A percentile compares a stretch with the other conserved stretches of the same genome.
Evolutionary conservation across 2,329 filamentous ascomycete genomes (phyloP).

Genomic region (Exophiala oligosperma): DNA sequence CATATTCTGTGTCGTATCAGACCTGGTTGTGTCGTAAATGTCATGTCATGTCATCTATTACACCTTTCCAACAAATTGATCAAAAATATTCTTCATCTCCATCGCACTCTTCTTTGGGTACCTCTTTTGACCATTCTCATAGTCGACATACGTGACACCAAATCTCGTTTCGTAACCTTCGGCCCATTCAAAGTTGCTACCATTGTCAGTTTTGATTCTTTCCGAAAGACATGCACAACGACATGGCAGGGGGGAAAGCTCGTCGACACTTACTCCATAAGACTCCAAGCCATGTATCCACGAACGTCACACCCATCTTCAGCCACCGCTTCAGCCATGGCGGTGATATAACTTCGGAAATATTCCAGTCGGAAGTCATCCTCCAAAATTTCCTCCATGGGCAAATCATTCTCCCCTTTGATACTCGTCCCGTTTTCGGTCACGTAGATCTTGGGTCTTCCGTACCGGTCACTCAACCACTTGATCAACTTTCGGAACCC

Average conservation of each 20-base stretch:
- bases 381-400: constrained; percentile 64
- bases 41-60: constrained; percentile 21
- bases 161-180: constrained; percentile 87
- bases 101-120: constrained; percentile 82
- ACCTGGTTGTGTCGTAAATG: too few relatives aligned
- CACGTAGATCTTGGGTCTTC: constrained; percentile 75
- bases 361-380: constrained; percentile 82
- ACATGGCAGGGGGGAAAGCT: too few relatives aligned
- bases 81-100: constrained; percentile 70
- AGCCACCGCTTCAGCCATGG: constrained; percentile 70
- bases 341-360: constrained; percentile 73
- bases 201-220: neutral
- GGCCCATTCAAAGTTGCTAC: constrained; percentile 84
- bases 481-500: constrained; percentile 76
- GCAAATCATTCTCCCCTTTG: constrained; percentile 77
- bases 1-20: too few relatives aligned
- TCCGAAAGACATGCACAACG: too few relatives aligned
- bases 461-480: constrained; percentile 77
- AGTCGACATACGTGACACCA: constrained; percentile 81
- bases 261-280: constrained; percentile 66
- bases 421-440: constrained; percentile 87
- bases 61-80: constrained; percentile 66
- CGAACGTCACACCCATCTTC: constrained; percentile 75
- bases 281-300: constrained; percentile 82
- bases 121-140: constrained; percentile 73